phyloP scores from a whole-genome alignment of 768 basidiomycete species.

The Rhodotorula taiwanensis region DNA sequence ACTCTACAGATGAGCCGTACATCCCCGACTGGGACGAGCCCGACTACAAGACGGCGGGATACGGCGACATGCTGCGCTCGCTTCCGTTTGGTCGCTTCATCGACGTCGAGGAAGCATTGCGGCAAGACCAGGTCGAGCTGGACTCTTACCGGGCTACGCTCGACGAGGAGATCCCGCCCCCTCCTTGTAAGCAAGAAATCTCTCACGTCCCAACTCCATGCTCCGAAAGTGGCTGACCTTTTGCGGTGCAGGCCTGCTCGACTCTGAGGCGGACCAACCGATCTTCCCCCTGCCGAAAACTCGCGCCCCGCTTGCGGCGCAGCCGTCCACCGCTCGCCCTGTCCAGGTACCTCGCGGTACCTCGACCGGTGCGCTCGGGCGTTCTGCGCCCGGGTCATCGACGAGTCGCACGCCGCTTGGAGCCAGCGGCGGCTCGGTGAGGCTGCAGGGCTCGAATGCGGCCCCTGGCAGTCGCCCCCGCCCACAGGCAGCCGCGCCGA shows the following conservation, averaged over 20 bases:
- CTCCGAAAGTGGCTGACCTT: background rate
- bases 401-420: too few species aligned
- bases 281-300: constrained; percentile 6
- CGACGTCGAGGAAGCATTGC: background rate
- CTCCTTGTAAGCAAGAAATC: background rate
- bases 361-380: too few species aligned
- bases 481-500: too few species aligned
- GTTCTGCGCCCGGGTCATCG: too few species aligned
- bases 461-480: too few species aligned
- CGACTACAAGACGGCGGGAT: constrained; percentile 5
- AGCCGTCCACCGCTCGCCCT: background rate
- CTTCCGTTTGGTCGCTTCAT: background rate
- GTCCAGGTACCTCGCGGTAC: too few species aligned
- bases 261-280: background rate
- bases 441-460: too few species aligned
- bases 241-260: background rate
- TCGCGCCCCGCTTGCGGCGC: background rate
- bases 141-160: background rate
- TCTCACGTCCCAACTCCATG: background rate
- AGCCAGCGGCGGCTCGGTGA: too few species aligned
- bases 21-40: constrained; percentile 6
- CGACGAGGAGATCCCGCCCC: background rate
- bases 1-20: constrained; percentile 9
- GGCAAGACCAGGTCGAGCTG: background rate
- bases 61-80: background rate